Conservation (phyloP, 2,329 filamentous ascomycete genomes). For the Westerdykella ornata region DNA sequence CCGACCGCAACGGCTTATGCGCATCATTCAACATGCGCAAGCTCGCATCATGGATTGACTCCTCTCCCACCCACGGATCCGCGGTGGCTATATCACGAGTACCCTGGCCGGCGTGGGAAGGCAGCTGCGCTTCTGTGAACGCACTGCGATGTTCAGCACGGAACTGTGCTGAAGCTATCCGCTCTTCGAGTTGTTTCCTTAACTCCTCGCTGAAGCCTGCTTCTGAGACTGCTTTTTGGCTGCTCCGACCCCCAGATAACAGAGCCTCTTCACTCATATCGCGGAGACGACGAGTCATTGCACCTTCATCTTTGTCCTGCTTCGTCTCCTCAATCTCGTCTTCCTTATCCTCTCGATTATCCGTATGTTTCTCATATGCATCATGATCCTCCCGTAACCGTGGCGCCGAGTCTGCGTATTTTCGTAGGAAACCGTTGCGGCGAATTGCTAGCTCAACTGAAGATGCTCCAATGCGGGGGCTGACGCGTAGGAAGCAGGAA, state of each 20-base stretch:
- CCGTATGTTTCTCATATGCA: constrained; percentile 1
- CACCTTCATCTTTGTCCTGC: constrained; percentile 40
- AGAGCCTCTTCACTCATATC: constrained; percentile 56
- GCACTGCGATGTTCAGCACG: constrained; percentile 48
- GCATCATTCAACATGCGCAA: constrained; percentile 68
- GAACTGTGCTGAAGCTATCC: constrained; percentile 52
- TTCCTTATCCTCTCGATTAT: constrained; percentile 3
- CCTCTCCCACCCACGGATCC: constrained; percentile 70
- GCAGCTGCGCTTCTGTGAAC: constrained; percentile 49
- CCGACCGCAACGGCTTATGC: constrained; percentile 46
- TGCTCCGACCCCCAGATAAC: constrained; percentile 49
- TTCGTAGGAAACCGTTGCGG: constrained; percentile 10
- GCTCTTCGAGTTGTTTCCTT: constrained; percentile 52
- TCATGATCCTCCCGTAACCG: constrained; percentile 10
- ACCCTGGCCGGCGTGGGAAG: constrained; percentile 58
- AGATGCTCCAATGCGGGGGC: constrained; percentile 10
- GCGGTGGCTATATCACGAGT: constrained; percentile 62
- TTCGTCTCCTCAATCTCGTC: neutral
- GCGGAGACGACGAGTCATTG: constrained; percentile 52
- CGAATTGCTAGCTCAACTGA: constrained; percentile 5
- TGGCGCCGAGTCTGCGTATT: constrained; percentile 19
- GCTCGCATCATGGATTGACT: constrained; percentile 66
- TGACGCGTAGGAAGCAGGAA: constrained; percentile 38
- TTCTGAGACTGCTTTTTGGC: constrained; percentile 52
- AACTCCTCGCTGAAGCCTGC: constrained; percentile 58